A percentile compares a stretch with the other conserved stretches of the same genome.
Conservation (phyloP, 768 basidiomycete genomes). For the Mycena amicta region DNA sequence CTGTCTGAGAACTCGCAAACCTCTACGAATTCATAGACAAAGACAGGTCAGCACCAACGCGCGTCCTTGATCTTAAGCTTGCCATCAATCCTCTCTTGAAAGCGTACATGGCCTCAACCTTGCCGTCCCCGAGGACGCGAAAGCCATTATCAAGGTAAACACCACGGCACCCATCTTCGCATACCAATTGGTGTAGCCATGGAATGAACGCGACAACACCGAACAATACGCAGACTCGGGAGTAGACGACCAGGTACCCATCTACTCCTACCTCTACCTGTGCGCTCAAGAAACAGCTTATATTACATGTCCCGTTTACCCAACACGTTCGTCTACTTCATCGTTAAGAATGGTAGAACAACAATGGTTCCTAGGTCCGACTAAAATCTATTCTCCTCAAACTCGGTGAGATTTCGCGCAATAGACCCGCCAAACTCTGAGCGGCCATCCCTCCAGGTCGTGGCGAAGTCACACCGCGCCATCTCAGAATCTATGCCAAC, state of each 20-base stretch:
- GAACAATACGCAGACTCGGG: constrained; percentile 70
- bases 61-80: constrained; percentile 17
- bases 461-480: constrained; percentile 75
- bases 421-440: constrained; percentile 3
- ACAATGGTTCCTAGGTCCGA: constrained; percentile 38
- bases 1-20: constrained; percentile 46
- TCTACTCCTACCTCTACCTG: background rate
- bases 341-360: background rate
- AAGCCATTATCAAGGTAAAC: constrained; percentile 61
- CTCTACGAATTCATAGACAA: constrained; percentile 63
- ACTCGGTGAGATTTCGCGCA: constrained; percentile 51
- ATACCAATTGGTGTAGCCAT: constrained; percentile 41
- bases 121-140: constrained; percentile 79
- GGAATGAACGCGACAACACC: constrained; percentile 76
- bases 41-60: constrained; percentile 54
- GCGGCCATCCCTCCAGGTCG: constrained; percentile 52
- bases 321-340: constrained; percentile 48
- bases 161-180: background rate
- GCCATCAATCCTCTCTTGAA: constrained; percentile 30
- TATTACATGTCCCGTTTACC: constrained; percentile 80
- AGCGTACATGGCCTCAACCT: constrained; percentile 85
- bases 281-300: constrained; percentile 49
- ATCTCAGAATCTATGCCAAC: constrained; percentile 76
- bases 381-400: constrained; percentile 76
- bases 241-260: constrained; percentile 80